phyloP scores from a whole-genome alignment of 345 rosid species.

The Trapa incisa region DNA sequence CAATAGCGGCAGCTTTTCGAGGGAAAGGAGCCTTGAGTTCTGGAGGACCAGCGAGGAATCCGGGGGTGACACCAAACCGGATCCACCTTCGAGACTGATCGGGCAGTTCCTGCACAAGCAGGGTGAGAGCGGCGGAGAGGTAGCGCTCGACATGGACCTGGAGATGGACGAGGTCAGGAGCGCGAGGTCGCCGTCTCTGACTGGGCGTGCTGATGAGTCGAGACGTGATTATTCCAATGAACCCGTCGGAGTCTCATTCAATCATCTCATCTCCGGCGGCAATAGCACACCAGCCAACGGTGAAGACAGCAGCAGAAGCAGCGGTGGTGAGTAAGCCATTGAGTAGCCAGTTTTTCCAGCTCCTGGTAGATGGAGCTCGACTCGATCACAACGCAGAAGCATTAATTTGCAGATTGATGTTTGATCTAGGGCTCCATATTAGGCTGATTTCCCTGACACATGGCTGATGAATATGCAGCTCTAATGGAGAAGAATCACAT shows the following conservation, averaged over 20 bases:
- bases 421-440: neutral
- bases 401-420: neutral
- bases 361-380: neutral
- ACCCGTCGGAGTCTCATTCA: slow-evolving; percentile 41
- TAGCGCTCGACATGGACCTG: slow-evolving; percentile 59
- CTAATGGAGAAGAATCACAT: too few relatives aligned
- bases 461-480: neutral
- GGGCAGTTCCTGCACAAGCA: slow-evolving; percentile 23
- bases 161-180: slow-evolving; percentile 39
- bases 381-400: neutral
- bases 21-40: slow-evolving; percentile 26
- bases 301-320: neutral
- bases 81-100: slow-evolving; percentile 28
- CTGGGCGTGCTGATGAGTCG: neutral
- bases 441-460: neutral
- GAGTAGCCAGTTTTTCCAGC: neutral
- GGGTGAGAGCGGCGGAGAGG: slow-evolving; percentile 25
- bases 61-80: neutral
- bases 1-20: slow-evolving; percentile 4
- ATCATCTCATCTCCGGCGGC: slow-evolving; percentile 11
- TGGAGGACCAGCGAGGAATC: slow-evolving; percentile 18
- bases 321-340: neutral
- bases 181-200: neutral
- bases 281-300: neutral
- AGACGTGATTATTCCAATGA: neutral